Evolutionary conservation across 805 yeast species (phyloP), one percentile per base, ranked within the genome.

Genomic region (Sporopachydermia lactativora): DNA sequence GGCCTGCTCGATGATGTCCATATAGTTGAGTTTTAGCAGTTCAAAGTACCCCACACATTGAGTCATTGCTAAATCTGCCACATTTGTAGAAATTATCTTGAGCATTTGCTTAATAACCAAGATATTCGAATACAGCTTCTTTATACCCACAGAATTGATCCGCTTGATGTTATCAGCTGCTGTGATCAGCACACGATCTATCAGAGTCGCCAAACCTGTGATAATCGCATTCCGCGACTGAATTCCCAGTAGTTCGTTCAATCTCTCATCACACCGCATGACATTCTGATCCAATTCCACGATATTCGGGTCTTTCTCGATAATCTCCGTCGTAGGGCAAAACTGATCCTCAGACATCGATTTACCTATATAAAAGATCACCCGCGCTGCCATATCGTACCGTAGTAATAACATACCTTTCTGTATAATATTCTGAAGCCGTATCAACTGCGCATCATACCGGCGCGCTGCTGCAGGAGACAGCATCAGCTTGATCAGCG

Each of bases 61-160:
- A 17, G 65, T 53, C 50, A 79, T 77, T 45, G 74, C 70, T 11
- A 77, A 73, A 15, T 61, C 62, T 34, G 68, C 68, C 0, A 79
- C 75, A 43, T 65, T 63, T 17, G 56, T 52, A 52, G 72, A 66
- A 24, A 79, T 65, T 44, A 71, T 73, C 44, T 81, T 66, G 42
- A 81, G 64, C 70, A 76, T 71, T 53, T 80, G 88, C 57, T 77
- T 85, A 36, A 80, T 57, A 1, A 80, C 75, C 40, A 74, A 64
- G 15, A 81, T 72, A 52, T 80, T 80, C 48, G 74, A 62, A 43
- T 73, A 59, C 45, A 81, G 60, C 47, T 72, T 69, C 48, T 71
- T 68, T 42, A 78, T 64, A 24, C 89, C 88, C 45, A 69, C 66
- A 15, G 59, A 58, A 53, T 77, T 78, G 49, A 78, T 61, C 38